These are phyloP conservation scores for Fragosphaeria purpurea DNA, from an alignment of 2,329 filamentous ascomycete genomes.

Conservation along the genomic window DNA sequence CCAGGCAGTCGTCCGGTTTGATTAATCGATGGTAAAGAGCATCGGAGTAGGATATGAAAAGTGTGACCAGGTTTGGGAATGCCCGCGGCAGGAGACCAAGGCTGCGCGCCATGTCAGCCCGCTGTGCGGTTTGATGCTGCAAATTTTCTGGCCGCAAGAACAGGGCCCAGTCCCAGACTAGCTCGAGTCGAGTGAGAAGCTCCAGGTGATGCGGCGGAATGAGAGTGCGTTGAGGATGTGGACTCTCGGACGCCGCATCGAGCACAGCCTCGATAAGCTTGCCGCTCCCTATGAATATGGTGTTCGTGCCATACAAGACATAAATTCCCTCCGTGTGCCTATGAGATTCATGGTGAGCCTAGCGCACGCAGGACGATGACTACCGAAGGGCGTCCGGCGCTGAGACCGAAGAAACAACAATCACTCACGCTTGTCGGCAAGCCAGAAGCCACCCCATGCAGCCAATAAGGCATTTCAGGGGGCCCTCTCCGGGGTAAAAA, in stretches of 20 bases:
- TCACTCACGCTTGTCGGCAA: not conserved
- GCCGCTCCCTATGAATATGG: not conserved
- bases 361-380: not conserved
- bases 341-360: not conserved
- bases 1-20: too few species aligned
- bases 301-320: not conserved
- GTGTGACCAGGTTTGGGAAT: too few species aligned
- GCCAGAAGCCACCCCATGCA: conserved; percentile 1
- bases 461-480: not conserved
- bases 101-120: too few species aligned
- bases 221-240: not conserved
- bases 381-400: too few species aligned
- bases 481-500: not conserved
- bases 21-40: too few species aligned
- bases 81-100: too few species aligned
- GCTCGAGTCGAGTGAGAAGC: conserved; percentile 1
- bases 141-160: not conserved
- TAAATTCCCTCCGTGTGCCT: not conserved
- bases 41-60: too few species aligned
- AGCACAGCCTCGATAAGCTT: not conserved
- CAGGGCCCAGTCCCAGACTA: not conserved
- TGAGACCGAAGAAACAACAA: not conserved
- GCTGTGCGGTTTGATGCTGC: not conserved
- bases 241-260: not conserved
- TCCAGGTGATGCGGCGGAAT: not conserved